Percentiles rank a stretch among this genome's conserved stretches.
phyloP scores from a whole-genome alignment of 2,329 filamentous ascomycete species.

The Raffaelea deltoideospora region DNA sequence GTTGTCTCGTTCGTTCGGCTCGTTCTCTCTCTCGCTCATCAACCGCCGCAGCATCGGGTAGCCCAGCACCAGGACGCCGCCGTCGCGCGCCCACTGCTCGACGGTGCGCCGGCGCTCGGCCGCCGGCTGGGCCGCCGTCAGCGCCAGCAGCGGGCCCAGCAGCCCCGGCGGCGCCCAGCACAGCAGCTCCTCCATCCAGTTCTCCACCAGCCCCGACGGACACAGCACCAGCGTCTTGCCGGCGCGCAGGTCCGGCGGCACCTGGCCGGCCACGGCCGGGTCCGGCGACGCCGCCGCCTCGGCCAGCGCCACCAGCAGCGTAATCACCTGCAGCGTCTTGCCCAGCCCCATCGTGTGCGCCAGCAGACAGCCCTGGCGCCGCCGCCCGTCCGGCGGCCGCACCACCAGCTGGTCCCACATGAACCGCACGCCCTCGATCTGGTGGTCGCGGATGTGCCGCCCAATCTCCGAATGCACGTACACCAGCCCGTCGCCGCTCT shows the following conservation, averaged over 20 bases:
- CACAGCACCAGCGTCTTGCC: slow-evolving; percentile 60
- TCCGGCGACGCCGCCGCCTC: slow-evolving; percentile 48
- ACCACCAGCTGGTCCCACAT: slow-evolving; percentile 74
- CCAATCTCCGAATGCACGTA: slow-evolving; percentile 52
- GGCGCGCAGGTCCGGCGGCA: slow-evolving; percentile 48
- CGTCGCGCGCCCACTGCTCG: slow-evolving; percentile 42
- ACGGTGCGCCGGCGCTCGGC: slow-evolving; percentile 30
- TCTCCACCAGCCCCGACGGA: slow-evolving; percentile 59
- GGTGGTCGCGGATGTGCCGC: slow-evolving; percentile 57
- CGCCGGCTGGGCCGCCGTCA: slow-evolving; percentile 27
- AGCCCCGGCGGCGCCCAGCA: slow-evolving; percentile 46
- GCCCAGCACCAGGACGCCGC: slow-evolving; percentile 64
- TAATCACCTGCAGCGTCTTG: slow-evolving; percentile 85
- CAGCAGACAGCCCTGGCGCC: slow-evolving; percentile 60
- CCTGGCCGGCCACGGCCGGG: slow-evolving; percentile 40
- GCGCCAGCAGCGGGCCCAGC: slow-evolving; percentile 39
- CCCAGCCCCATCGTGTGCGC: slow-evolving; percentile 87
- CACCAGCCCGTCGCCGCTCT: slow-evolving; percentile 43
- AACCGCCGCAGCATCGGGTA: slow-evolving; percentile 50
- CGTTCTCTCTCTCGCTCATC: slow-evolving; percentile 11
- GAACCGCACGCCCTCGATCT: slow-evolving; percentile 69
- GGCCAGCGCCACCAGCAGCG: slow-evolving; percentile 60
- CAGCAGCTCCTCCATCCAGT: slow-evolving; percentile 67
- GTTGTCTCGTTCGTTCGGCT: no score
- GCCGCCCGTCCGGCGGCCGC: slow-evolving; percentile 32